Base-by-base conservation (phyloP, 2,329 filamentous ascomycete species). In the Ophiostoma ulmi region DNA sequence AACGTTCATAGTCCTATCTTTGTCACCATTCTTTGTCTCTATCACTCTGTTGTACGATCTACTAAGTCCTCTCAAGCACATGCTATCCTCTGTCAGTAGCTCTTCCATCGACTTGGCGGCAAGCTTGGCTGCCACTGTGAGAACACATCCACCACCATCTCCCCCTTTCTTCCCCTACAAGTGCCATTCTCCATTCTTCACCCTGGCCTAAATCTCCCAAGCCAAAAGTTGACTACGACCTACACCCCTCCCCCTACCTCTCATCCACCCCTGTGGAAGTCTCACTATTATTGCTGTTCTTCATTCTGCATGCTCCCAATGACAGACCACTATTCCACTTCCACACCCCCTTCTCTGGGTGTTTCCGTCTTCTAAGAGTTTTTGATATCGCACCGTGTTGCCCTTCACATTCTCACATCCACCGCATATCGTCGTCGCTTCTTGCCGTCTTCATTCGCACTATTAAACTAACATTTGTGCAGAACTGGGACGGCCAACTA, bases 81-180 rank as follows among this genome's bases (percentile, higher is more conserved):
- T 48, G 44, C 17, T 7, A 20, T 48, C 20, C 17, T 48, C n/a
- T 61, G 26, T 61, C 55, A 11, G 31, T 35, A 61, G 55, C 55
- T 61, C 55, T 26, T 31, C 20, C 55, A 66, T 41, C 22, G 38
- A 48, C 66, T 68, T 68, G 70, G 70, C 66, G 70, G 36, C 63
- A 41, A 48, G 31, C 39, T 71, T 68, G 55, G 69, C 41, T 65
- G 55, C 44, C 52, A 71, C 38, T 63, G 52, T 35, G 13, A 26
- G 20, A 20, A 22, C 65, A 68, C 41, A 70, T 63, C 69, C 69
- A 70, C 52, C 39, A 68, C 52, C 65, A 64, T 41, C 36, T 39
- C 70, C 64, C 68, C 48, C 48, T 68, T 39, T 38, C 55, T 48
- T 26, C 35, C 52, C 35, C 35, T 52, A 52, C 41, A 64, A 64